phyloP scores from a whole-genome alignment of 2,329 filamentous ascomycete species.

The Trichoderma sp. region DNA sequence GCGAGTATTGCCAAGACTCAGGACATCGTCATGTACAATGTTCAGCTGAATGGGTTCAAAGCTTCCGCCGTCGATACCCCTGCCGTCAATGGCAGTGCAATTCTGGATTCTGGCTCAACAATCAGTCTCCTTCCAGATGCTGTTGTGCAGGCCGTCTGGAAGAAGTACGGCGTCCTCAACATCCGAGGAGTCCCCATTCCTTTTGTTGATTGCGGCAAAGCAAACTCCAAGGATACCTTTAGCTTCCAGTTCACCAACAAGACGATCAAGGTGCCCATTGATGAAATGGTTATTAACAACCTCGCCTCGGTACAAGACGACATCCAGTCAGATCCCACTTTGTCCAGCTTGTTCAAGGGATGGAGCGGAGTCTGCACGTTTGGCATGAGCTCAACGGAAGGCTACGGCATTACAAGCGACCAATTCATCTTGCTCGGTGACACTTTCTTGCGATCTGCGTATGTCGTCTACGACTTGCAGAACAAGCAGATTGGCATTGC shows the following conservation, averaged over 20 bases:
- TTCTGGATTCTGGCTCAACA: constrained; percentile 75
- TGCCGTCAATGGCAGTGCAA: constrained; percentile 52
- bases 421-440: constrained; percentile 56
- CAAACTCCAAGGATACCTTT: constrained; percentile 47
- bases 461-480: constrained; percentile 57
- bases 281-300: constrained; percentile 52
- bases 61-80: constrained; percentile 39
- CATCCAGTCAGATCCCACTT: constrained; percentile 44
- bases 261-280: constrained; percentile 52
- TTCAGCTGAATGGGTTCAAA: constrained; percentile 42
- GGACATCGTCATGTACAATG: constrained; percentile 43
- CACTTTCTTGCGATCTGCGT: constrained; percentile 58
- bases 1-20: constrained; percentile 40
- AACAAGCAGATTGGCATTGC: constrained; percentile 54
- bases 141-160: constrained; percentile 53
- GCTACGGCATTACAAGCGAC: constrained; percentile 34
- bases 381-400: constrained; percentile 49
- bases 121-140: constrained; percentile 67
- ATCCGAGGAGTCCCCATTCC: constrained; percentile 45
- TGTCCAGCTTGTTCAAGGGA: constrained; percentile 37
- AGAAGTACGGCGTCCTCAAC: constrained; percentile 54
- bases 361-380: constrained; percentile 54
- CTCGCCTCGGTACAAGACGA: constrained; percentile 42
- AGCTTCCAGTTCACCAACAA: constrained; percentile 54
- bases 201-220: constrained; percentile 53